Percentiles rank a stretch among this genome's conserved stretches.
phyloP scores from a whole-genome alignment of 164 flowering plant genomes.

The Berberis thunbergii region DNA sequence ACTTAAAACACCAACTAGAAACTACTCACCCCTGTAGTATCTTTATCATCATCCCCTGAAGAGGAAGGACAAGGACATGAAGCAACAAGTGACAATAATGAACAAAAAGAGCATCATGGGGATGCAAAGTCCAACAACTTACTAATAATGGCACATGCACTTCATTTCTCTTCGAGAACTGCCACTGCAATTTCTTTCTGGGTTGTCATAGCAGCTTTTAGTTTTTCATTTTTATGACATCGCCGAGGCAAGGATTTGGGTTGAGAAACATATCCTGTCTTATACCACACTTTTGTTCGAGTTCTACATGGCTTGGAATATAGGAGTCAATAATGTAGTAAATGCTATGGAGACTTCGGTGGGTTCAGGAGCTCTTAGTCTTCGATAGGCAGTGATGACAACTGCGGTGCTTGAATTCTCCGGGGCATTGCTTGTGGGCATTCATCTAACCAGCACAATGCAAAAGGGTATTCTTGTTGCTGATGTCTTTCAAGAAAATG shows the following conservation, averaged over 20 bases:
- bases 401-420: conserved; percentile 91
- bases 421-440: conserved; percentile 89
- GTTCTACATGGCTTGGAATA: conserved; percentile 99
- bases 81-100: neutral
- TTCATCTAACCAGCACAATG: conserved; percentile 92
- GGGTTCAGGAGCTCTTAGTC: conserved; percentile 83
- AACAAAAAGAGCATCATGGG: neutral
- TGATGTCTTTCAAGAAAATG: conserved; percentile 78
- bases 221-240: conserved; percentile 52
- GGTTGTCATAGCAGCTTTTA: conserved; percentile 64
- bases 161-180: conserved; percentile 57
- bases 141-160: conserved; percentile 80
- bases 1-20: conserved; percentile 7
- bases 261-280: conserved; percentile 59
- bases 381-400: conserved; percentile 78
- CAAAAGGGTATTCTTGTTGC: conserved; percentile 94
- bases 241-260: conserved; percentile 42
- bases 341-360: conserved; percentile 99
- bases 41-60: conserved; percentile 57
- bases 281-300: conserved; percentile 71
- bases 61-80: conserved; percentile 30
- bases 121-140: conserved; percentile 17
- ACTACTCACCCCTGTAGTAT: conserved; percentile 36
- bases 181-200: conserved; percentile 57
- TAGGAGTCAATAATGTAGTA: conserved; percentile 96